Percentiles rank a stretch among this genome's conserved stretches.
phyloP scores from a whole-genome alignment of 2,329 filamentous ascomycete genomes.

The Triangularia setosa region DNA sequence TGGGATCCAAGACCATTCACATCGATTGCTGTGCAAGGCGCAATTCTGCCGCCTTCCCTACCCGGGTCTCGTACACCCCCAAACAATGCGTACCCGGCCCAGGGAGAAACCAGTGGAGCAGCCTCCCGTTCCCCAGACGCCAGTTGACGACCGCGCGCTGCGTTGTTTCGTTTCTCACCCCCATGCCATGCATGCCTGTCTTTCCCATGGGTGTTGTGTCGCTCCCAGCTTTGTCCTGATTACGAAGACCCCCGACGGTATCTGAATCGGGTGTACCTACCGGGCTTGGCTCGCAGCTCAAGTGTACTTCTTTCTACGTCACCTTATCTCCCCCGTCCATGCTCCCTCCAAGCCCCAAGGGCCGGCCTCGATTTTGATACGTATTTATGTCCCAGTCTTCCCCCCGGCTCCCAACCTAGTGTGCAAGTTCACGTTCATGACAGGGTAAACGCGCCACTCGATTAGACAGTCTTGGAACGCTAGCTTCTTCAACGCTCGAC shows the following conservation, averaged over 20 bases:
- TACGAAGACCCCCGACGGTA: constrained; percentile 6
- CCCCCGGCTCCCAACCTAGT: constrained; percentile 1
- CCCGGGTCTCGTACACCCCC: constrained; percentile 9
- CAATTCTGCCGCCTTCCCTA: constrained; percentile 22
- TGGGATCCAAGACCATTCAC: constrained; percentile 17
- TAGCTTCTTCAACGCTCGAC: constrained; percentile 6
- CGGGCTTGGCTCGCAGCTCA: constrained; percentile 6
- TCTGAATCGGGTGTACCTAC: constrained; percentile 1
- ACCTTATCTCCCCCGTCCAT: constrained; percentile 2
- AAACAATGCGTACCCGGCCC: constrained; percentile 3
- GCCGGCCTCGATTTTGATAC: constrained; percentile 7
- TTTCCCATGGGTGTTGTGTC: constrained; percentile 1
- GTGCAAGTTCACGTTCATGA: constrained; percentile 5
- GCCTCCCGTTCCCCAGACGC: constrained; percentile 1
- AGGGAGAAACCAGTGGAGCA: constrained; percentile 1
- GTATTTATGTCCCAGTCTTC: constrained; percentile 9
- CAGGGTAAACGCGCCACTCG: constrained; percentile 10
- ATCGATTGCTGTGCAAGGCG: constrained; percentile 21
- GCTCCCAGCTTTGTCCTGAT: constrained; percentile 9
- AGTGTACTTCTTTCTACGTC: constrained; percentile 15
- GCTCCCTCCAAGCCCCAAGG: background rate
- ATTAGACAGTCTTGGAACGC: constrained; percentile 3
- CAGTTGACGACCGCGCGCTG: background rate
- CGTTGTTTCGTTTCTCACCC: background rate
- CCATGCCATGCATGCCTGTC: constrained; percentile 11